Conservation (phyloP, 2,329 filamentous ascomycete genomes). For the Aotearoamyces nothofagi region DNA sequence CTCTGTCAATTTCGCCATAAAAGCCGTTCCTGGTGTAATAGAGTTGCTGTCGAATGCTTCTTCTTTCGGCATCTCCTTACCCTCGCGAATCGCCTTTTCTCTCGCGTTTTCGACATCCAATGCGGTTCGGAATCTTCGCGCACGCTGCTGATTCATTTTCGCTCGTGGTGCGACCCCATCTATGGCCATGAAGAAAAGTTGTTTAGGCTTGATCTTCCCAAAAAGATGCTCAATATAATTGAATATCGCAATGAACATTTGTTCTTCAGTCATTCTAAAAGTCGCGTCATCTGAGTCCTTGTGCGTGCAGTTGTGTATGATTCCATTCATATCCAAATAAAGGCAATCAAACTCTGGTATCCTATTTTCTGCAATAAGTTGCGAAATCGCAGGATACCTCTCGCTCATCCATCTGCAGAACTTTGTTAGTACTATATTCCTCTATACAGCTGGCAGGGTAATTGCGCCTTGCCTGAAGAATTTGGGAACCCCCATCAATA, state of each 20-base stretch:
- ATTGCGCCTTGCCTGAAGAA: conserved; percentile 14
- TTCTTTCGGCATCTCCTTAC: conserved; percentile 86
- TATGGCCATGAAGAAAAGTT: conserved; percentile 99
- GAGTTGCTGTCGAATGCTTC: conserved; percentile 98
- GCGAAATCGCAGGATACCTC: conserved; percentile 95
- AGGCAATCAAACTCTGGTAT: conserved; percentile 98
- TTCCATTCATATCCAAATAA: conserved; percentile 97
- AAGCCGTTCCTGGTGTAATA: conserved; percentile 92
- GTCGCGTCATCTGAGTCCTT: conserved; percentile 87
- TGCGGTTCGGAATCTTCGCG: conserved; percentile 86
- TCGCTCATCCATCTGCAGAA: conserved; percentile 89
- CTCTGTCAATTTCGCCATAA: conserved; percentile 90
- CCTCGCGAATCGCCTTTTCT: conserved; percentile 82
- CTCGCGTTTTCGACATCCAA: conserved; percentile 78
- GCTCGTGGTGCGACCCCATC: conserved; percentile 94
- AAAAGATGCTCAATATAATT: conserved; percentile 99
- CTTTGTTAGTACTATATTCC: conserved; percentile 24
- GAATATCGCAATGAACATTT: conserved; percentile 99
- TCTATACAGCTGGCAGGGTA: neutral
- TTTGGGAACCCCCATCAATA: conserved; percentile 37
- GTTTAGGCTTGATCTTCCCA: conserved; percentile 95
- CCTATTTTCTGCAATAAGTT: conserved; percentile 95
- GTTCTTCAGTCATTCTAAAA: conserved; percentile 88
- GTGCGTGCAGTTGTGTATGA: conserved; percentile 99
- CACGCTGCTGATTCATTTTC: conserved; percentile 99